Conservation (phyloP, 148 eudicot species). For the Fagopyrum homotropicum region DNA sequence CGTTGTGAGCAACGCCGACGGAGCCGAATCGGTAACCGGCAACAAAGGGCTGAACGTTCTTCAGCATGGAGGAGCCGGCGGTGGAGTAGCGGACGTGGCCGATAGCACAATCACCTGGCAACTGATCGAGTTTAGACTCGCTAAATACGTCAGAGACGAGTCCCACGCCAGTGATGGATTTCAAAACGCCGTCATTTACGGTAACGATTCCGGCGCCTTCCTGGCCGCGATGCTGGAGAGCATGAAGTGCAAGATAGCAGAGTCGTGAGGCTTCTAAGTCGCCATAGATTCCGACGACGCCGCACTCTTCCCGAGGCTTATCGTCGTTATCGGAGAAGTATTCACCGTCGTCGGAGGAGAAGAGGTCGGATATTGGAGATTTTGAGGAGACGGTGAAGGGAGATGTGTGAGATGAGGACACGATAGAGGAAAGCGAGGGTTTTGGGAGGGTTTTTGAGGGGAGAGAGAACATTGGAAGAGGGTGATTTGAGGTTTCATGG, state of each 20-base stretch:
- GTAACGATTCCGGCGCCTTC: slow-evolving; percentile 14
- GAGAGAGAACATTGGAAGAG: background rate
- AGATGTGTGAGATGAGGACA: background rate
- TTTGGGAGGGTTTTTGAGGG: slow-evolving; percentile 10
- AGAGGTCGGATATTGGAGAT: slow-evolving; percentile 6
- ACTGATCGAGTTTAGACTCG: slow-evolving; percentile 12
- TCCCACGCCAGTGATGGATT: slow-evolving; percentile 10
- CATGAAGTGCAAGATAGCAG: slow-evolving; percentile 11
- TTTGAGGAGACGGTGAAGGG: background rate
- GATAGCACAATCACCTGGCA: slow-evolving; percentile 61
- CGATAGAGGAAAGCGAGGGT: background rate
- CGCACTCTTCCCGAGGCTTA: slow-evolving; percentile 13
- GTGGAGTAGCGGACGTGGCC: slow-evolving; percentile 87
- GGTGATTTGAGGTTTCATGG: background rate
- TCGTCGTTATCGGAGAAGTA: background rate
- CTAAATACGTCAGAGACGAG: slow-evolving; percentile 13
- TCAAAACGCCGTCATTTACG: slow-evolving; percentile 9
- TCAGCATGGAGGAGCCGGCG: slow-evolving; percentile 66
- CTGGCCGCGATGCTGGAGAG: slow-evolving; percentile 12
- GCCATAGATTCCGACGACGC: slow-evolving; percentile 11
- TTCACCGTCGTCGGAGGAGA: background rate
- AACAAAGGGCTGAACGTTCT: slow-evolving; percentile 82
- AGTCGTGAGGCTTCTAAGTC: slow-evolving; percentile 11
- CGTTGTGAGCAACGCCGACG: slow-evolving; percentile 82
- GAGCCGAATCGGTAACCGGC: slow-evolving; percentile 67